phyloP scores from a whole-genome alignment of 352 stramenopile genomes.

The Pythium scleroteichum region DNA sequence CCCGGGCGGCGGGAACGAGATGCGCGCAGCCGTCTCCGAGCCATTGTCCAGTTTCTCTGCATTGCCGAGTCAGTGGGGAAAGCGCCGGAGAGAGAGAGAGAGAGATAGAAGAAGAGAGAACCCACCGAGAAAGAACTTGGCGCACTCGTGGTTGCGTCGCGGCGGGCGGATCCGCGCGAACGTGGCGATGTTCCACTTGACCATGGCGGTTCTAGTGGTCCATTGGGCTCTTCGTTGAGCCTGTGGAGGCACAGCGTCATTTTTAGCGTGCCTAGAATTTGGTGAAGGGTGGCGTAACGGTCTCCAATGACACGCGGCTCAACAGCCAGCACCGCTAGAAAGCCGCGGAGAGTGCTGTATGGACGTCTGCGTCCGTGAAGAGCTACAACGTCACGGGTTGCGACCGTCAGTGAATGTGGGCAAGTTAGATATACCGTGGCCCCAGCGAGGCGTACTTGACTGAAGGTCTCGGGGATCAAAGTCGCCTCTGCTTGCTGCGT shows the following conservation, averaged over 20 bases:
- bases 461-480: conserved; percentile 11
- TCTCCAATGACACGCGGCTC: too few species aligned
- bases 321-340: conserved; percentile 9
- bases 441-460: conserved; percentile 13
- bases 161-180: conserved; percentile 68
- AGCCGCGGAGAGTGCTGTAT: conserved; percentile 17
- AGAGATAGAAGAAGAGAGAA: not conserved
- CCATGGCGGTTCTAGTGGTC: conserved; percentile 30
- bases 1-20: conserved; percentile 60
- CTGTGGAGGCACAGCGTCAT: not conserved
- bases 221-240: not conserved
- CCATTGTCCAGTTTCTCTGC: conserved; percentile 56
- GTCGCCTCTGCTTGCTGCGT: not conserved
- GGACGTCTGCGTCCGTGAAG: conserved; percentile 26
- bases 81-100: too few species aligned
- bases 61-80: not conserved
- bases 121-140: conserved; percentile 62
- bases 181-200: conserved; percentile 81
- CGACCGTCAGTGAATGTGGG: too few species aligned
- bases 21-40: conserved; percentile 39
- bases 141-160: conserved; percentile 50
- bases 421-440: too few species aligned
- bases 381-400: conserved; percentile 14
- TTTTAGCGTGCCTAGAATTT: not conserved
- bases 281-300: not conserved